Conservation (phyloP, 257 asterid genomes). For the Solanum okadae region DNA sequence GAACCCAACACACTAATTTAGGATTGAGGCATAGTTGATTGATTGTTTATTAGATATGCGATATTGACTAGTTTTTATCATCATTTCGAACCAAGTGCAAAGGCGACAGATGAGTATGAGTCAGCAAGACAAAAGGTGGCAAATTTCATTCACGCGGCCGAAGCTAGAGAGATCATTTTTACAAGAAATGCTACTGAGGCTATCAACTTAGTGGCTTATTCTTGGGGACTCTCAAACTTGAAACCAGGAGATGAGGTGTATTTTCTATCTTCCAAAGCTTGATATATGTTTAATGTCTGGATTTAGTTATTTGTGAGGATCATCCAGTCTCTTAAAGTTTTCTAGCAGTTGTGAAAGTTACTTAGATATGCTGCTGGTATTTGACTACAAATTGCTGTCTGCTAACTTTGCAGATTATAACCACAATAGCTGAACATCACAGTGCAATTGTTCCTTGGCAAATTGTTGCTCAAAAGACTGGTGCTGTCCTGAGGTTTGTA, state of each 20-base stretch:
- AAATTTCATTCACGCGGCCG: constrained; percentile 58
- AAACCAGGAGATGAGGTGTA: constrained; percentile 84
- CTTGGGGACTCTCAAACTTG: constrained; percentile 82
- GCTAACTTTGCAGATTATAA: constrained; percentile 45
- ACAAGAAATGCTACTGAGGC: constrained; percentile 98
- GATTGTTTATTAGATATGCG: not conserved
- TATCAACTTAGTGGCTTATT: constrained; percentile 83
- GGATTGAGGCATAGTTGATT: not conserved
- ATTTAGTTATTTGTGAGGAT: not conserved
- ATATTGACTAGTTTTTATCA: not conserved
- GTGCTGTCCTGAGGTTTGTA: constrained; percentile 71
- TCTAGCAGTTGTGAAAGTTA: not conserved
- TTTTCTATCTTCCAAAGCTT: not conserved
- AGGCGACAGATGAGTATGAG: constrained; percentile 86
- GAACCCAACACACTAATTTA: not conserved
- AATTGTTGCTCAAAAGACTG: constrained; percentile 93
- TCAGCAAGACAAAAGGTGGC: constrained; percentile 88
- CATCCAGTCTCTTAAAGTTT: not conserved
- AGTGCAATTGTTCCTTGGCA: constrained; percentile 99
- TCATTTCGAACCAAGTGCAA: constrained; percentile 36
- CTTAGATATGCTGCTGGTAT: not conserved
- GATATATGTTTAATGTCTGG: not conserved
- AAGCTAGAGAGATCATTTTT: constrained; percentile 71
- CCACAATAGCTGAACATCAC: constrained; percentile 92
- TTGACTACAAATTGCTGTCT: not conserved